Percentiles rank a stretch among this genome's conserved stretches.
Evolutionary conservation across 257 asterid species (phyloP).

Genomic region (Solanum dulcamara): DNA sequence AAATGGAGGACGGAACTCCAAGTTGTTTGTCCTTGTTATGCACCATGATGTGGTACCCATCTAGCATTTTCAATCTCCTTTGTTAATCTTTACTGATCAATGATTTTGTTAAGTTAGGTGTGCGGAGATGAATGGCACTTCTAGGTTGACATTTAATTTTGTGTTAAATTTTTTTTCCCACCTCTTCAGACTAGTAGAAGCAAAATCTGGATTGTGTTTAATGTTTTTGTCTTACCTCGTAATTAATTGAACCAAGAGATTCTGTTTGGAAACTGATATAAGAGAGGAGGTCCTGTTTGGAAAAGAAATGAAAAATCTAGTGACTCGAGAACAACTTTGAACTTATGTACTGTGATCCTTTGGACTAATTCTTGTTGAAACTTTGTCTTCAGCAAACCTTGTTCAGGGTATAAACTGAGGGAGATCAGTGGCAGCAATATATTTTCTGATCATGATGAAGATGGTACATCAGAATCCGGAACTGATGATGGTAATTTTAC

Average conservation of each 20-base stretch:
- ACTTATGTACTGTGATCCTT: neutral
- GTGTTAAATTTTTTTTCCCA: neutral
- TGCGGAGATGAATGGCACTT: neutral
- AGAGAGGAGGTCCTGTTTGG: neutral
- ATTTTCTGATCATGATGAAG: constrained; percentile 47
- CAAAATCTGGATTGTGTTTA: neutral
- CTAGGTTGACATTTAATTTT: neutral
- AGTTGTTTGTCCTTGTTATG: neutral
- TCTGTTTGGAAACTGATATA: neutral
- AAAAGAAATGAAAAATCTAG: neutral
- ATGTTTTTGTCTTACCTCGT: neutral
- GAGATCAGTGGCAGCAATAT: constrained; percentile 89
- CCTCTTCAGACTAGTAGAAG: neutral
- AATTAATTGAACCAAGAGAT: neutral
- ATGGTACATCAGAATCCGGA: constrained; percentile 44
- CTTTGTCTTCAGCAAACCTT: constrained; percentile 56
- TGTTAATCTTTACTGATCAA: neutral
- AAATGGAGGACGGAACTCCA: neutral
- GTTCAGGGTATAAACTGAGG: constrained; percentile 75
- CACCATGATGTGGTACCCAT: neutral
- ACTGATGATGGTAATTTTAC: constrained; percentile 27
- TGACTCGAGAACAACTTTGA: neutral
- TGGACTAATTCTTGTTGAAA: neutral
- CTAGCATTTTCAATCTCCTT: neutral
- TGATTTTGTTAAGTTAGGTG: neutral